phyloP scores from a whole-genome alignment of 1,284 basidiomycete species.

The Xerocomus subilludens region DNA sequence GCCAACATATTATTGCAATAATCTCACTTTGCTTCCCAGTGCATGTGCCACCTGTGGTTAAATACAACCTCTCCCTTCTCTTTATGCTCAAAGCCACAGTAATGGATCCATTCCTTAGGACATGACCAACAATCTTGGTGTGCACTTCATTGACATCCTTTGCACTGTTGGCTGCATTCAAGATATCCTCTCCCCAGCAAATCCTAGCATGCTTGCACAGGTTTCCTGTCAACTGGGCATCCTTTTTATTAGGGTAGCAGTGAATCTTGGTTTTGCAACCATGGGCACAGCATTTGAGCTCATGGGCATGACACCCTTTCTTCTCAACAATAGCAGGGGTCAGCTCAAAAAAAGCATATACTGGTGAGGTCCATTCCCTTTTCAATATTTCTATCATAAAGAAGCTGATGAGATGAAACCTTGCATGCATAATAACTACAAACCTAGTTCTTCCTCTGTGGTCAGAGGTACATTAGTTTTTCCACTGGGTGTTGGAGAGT shows the following conservation, averaged over 20 bases:
- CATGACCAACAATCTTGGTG: not conserved
- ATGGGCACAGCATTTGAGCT: not conserved
- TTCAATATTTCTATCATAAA: too few species aligned
- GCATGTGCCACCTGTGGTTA: constrained; percentile 11
- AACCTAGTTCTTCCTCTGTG: too few species aligned
- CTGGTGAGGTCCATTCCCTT: not conserved
- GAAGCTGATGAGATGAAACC: too few species aligned
- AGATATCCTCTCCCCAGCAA: not conserved
- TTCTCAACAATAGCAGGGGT: not conserved
- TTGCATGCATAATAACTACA: too few species aligned
- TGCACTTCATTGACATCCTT: not conserved
- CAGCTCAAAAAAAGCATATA: not conserved
- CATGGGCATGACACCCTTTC: not conserved
- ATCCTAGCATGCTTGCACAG: not conserved
- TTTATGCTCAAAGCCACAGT: not conserved
- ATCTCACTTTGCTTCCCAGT: constrained; percentile 5
- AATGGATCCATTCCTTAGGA: not conserved
- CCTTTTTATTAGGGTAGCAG: not conserved
- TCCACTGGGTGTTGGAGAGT: too few species aligned
- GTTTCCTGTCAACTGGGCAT: constrained; percentile 1
- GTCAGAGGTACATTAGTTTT: too few species aligned
- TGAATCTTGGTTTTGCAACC: not conserved
- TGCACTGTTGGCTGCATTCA: not conserved
- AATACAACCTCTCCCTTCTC: not conserved
- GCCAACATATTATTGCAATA: not conserved